Evolutionary conservation across 257 asterid genomes (phyloP).

Genomic region (Capsicum rhomboideum): DNA sequence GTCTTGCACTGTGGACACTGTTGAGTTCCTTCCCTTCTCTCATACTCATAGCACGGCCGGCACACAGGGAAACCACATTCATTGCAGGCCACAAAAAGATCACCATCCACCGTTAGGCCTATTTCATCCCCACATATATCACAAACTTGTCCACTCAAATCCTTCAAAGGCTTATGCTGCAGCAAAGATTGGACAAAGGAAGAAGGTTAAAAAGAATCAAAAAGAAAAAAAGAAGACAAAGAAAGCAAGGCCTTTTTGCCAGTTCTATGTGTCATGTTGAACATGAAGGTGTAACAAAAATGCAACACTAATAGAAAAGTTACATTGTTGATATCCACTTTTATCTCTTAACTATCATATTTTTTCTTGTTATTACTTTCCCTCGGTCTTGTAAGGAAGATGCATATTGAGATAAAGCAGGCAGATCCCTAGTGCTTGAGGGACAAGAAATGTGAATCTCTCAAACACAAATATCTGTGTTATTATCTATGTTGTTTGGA

Average conservation of each 20-base stretch:
- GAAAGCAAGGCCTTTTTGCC: background rate
- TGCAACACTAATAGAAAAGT: background rate
- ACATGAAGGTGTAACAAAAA: background rate
- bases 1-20: slow-evolving; percentile 94
- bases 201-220: background rate
- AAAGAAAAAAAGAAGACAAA: background rate
- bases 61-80: slow-evolving; percentile 97
- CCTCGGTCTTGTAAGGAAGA: background rate
- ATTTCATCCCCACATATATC: slow-evolving; percentile 91
- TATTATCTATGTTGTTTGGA: background rate
- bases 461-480: background rate
- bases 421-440: background rate
- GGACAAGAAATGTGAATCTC: background rate
- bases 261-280: background rate
- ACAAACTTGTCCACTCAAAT: slow-evolving; percentile 88
- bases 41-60: slow-evolving; percentile 92
- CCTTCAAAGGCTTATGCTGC: slow-evolving; percentile 89
- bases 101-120: slow-evolving; percentile 88
- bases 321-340: background rate
- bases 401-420: background rate
- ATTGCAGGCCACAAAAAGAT: slow-evolving; percentile 86
- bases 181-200: background rate
- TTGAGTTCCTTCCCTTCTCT: slow-evolving; percentile 91
- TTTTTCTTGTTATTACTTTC: background rate
- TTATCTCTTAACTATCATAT: background rate